Conservation (phyloP, 768 basidiomycete genomes). For the Leccinum aurantiacum region DNA sequence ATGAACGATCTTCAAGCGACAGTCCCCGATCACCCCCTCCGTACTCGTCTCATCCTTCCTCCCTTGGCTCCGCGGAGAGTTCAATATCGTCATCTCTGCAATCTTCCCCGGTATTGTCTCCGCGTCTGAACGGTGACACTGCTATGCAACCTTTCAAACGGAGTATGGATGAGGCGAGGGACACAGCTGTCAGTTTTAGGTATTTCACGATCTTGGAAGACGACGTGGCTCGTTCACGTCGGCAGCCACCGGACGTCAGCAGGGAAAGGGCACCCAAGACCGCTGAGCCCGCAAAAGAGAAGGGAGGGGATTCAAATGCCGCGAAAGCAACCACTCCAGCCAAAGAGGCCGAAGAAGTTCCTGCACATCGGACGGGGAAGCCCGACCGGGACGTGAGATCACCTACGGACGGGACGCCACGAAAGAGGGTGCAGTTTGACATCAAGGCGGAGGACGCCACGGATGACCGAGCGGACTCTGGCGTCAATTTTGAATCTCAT, state of each 20-base stretch:
- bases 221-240: constrained; percentile 34
- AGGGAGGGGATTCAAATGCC: constrained; percentile 9
- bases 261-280: constrained; percentile 13
- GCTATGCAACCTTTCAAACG: constrained; percentile 41
- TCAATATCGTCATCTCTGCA: constrained; percentile 19
- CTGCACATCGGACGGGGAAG: constrained; percentile 18
- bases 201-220: constrained; percentile 46
- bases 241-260: constrained; percentile 14
- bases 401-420: constrained; percentile 39
- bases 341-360: constrained; percentile 13
- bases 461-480: constrained; percentile 40
- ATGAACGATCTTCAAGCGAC: constrained; percentile 15
- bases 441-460: constrained; percentile 55
- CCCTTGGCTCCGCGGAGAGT: constrained; percentile 28
- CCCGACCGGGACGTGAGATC: constrained; percentile 23
- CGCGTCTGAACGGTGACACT: constrained; percentile 27
- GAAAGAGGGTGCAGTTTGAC: constrained; percentile 71
- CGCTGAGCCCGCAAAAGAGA: constrained; percentile 10
- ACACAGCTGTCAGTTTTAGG: constrained; percentile 47
- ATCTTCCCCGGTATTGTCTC: constrained; percentile 22
- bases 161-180: constrained; percentile 47
- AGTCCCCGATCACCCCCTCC: constrained; percentile 34
- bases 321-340: constrained; percentile 9
- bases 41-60: constrained; percentile 37
- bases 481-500: constrained; percentile 33